Evolutionary conservation across 2,329 filamentous ascomycete genomes (phyloP).

Genomic region (Fusarium sp.): DNA sequence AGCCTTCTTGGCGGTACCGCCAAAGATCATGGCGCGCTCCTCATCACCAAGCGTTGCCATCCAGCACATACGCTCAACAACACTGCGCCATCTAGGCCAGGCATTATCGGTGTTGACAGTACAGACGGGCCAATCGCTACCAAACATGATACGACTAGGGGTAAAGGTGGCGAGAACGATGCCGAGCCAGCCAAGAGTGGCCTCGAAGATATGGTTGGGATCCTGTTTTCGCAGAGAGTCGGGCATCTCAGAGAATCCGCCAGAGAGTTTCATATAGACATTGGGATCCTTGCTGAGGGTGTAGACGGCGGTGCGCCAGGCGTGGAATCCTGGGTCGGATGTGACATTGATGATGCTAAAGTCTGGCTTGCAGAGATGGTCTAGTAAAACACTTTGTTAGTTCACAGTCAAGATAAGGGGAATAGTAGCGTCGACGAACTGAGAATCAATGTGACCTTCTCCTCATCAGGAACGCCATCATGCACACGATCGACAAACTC

Average conservation of each 20-base stretch:
- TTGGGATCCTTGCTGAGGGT: constrained; percentile 71
- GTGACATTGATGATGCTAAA: constrained; percentile 70
- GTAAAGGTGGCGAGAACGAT: constrained; percentile 79
- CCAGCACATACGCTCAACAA: constrained; percentile 75
- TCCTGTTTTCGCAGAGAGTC: constrained; percentile 61
- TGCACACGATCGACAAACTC: constrained; percentile 77
- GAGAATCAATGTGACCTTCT: constrained; percentile 75
- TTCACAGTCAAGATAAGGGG: neutral
- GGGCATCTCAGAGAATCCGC: constrained; percentile 83
- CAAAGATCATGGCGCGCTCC: constrained; percentile 76
- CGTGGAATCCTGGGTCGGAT: constrained; percentile 68
- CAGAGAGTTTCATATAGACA: constrained; percentile 93
- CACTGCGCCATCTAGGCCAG: constrained; percentile 79
- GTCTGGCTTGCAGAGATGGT: constrained; percentile 92
- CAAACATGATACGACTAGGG: constrained; percentile 82
- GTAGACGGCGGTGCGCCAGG: constrained; percentile 77
- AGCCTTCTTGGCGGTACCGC: constrained; percentile 75
- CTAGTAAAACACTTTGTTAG: constrained; percentile 55
- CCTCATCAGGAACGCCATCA: constrained; percentile 66
- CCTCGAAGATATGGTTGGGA: constrained; percentile 68
- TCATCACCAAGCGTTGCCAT: constrained; percentile 70
- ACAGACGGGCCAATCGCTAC: constrained; percentile 93
- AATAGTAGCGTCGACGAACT: constrained; percentile 61
- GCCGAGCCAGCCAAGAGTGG: constrained; percentile 76
- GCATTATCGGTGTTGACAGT: constrained; percentile 70